Percentiles rank a stretch among this genome's conserved stretches.
Evolutionary conservation across 108 stramenopile genomes (phyloP).

Genomic region (Poteriospumella lacustris): DNA sequence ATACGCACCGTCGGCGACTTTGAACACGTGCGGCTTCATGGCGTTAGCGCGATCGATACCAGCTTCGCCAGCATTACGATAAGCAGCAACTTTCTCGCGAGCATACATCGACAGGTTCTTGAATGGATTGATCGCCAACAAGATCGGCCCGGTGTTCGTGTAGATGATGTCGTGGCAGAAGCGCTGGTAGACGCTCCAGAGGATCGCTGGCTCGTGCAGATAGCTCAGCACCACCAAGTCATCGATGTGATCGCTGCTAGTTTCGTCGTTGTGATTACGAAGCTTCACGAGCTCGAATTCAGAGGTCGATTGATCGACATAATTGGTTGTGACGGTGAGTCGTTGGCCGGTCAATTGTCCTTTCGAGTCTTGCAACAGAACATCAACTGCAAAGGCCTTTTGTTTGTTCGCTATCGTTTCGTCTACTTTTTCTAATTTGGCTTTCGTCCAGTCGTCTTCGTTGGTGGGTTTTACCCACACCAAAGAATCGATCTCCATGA

Average conservation of each 20-base stretch:
- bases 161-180: conserved; percentile 65
- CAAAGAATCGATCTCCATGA: neutral
- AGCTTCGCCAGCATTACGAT: neutral
- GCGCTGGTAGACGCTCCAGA: conserved; percentile 74
- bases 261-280: conserved; percentile 1
- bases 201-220: conserved; percentile 91
- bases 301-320: neutral
- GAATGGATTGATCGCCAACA: conserved; percentile 87
- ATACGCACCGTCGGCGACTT: conserved; percentile 15
- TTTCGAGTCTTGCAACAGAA: neutral
- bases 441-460: neutral
- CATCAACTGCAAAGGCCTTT: neutral
- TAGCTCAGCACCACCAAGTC: conserved; percentile 82
- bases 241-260: conserved; percentile 24
- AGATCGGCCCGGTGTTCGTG: conserved; percentile 77
- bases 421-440: neutral
- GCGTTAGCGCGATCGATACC: neutral
- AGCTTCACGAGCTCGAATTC: neutral
- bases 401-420: neutral
- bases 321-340: neutral
- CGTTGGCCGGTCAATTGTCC: neutral
- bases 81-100: neutral
- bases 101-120: conserved; percentile 28
- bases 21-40: neutral
- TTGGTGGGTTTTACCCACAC: neutral